Conservation (phyloP, 305 asterid species). For the Petunia hybrid region DNA sequence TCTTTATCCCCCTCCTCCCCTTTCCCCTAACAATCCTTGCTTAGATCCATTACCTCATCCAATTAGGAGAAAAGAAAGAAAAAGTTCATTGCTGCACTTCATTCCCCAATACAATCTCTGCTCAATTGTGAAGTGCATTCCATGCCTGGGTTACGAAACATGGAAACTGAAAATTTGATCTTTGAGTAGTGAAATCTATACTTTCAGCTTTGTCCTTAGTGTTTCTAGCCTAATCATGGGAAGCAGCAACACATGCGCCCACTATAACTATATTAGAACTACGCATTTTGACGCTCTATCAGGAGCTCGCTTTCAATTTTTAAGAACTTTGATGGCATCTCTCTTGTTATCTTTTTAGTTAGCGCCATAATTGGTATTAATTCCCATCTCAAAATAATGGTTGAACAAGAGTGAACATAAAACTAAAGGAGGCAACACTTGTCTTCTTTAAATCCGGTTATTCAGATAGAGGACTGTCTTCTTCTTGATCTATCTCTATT, state of each 20-base stretch:
- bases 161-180: not conserved
- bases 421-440: not conserved
- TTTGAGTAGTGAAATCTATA: not conserved
- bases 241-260: not conserved
- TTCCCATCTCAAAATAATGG: constrained; percentile 17
- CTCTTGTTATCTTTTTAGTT: constrained; percentile 1
- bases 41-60: not conserved
- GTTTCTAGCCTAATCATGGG: not conserved
- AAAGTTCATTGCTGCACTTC: not conserved
- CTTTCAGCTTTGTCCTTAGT: not conserved
- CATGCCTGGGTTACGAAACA: not conserved
- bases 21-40: not conserved
- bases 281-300: not conserved
- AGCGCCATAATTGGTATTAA: constrained; percentile 7
- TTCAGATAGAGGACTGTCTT: not conserved
- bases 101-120: not conserved
- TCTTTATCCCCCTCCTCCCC: not conserved
- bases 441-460: not conserved
- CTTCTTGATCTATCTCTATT: not conserved
- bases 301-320: not conserved
- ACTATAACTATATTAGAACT: not conserved
- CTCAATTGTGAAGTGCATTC: not conserved
- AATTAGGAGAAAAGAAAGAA: not conserved
- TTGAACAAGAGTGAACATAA: not conserved
- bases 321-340: constrained; percentile 10